Evolutionary conservation across 2,329 filamentous ascomycete genomes (phyloP), one percentile per base, ranked within the genome.

Genomic region (Fusarium sp.): DNA sequence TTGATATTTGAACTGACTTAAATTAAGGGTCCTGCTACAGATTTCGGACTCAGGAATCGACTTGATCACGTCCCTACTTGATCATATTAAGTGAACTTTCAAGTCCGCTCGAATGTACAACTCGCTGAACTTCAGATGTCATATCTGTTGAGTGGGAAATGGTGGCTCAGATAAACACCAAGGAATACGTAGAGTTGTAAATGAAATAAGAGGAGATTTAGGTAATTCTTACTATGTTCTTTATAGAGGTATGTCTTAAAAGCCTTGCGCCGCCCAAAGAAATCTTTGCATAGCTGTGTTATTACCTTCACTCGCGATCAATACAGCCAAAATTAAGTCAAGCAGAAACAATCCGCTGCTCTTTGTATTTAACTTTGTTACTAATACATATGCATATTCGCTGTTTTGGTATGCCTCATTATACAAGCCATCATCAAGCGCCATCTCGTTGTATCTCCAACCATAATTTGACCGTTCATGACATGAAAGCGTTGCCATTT

Each of bases 341-440:
- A 50, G 49, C 55, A 47, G 64, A 42, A 43, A 28, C 5, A 16
- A 13, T 10, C 35, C 44, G 38, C 57, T 53, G 18, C 20, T 16
- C 28, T 37, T 28, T 42, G 42, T 48, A 21, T 53, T 68, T 68
- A 29, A 21, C 41, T 44, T 67, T 70, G 37, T 66, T 56, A 53
- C 31, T 44, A 41, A 44, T 63, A 69, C 47, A 69, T 28, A 39
- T 63, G 42, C 48, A 47, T 44, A 21, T 43, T 57, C 57, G 55
- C 57, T 54, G 35, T 41, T 48, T 35, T 60, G 43, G 26, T 57
- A 69, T 56, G 41, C 57, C 23, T 59, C 62, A 52, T 69, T 43
- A 63, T 41, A 33, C 20, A 38, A 49, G 26, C 53, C 56, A 62
- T 69, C 47, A 44, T 47, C 47, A 54, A 44, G 37, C 37, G 38